A percentile compares a stretch with the other conserved stretches of the same genome.
These are phyloP conservation scores for Plectosphaerella cucumerina DNA, from an alignment of 2,329 filamentous ascomycete species.

Conservation along the genomic window DNA sequence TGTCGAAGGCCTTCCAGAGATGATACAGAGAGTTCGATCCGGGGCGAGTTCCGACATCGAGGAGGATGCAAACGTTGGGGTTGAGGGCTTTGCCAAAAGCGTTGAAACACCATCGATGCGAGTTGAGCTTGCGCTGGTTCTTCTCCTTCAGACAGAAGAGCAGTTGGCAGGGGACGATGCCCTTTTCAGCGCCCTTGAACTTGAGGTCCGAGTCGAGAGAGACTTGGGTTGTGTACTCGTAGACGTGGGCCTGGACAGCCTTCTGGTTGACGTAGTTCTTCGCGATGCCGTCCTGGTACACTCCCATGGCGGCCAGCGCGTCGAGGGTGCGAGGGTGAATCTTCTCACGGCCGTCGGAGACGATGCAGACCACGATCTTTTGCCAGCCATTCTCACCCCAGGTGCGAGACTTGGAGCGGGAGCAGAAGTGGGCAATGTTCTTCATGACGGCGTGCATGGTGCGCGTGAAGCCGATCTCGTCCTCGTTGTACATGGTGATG, in stretches of 20 bases:
- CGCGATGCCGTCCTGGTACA: conserved; percentile 96
- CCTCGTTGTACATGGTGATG: conserved; percentile 98
- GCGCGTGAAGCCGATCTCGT: conserved; percentile 91
- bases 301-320: conserved; percentile 91
- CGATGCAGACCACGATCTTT: conserved; percentile 97
- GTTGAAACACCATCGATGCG: conserved; percentile 99
- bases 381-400: conserved; percentile 99
- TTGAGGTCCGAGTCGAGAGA: conserved; percentile 93
- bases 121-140: conserved; percentile 97
- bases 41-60: conserved; percentile 93
- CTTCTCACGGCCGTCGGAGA: conserved; percentile 85
- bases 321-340: conserved; percentile 93
- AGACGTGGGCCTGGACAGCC: conserved; percentile 93
- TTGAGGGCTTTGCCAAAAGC: conserved; percentile 90
- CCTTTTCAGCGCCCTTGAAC: conserved; percentile 98
- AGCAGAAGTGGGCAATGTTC: conserved; percentile 96
- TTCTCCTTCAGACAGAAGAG: conserved; percentile 98
- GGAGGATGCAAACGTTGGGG: conserved; percentile 92
- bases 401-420: conserved; percentile 82
- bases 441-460: conserved; percentile 99
- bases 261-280: conserved; percentile 98
- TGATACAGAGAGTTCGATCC: conserved; percentile 91
- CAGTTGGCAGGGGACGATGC: conserved; percentile 96
- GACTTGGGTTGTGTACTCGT: conserved; percentile 98
- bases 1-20: conserved; percentile 98